Base-by-base conservation (phyloP, 768 basidiomycete species). In the Hebeloma cylindrosporum region DNA sequence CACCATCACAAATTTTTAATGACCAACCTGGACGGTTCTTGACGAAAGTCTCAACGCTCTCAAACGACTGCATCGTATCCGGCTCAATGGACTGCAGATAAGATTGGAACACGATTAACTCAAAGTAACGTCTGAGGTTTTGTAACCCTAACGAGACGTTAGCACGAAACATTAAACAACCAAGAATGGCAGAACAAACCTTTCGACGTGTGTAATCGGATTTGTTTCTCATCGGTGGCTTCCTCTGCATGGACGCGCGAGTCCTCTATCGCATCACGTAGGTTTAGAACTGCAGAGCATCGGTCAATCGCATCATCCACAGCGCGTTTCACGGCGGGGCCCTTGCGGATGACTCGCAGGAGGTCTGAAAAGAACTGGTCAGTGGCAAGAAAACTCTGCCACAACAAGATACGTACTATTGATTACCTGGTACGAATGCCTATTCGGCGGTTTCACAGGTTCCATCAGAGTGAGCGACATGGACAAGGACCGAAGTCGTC, bases 251-350 rank as follows among this genome's bases (percentile, higher is more conserved):
- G 68, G n/a, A 78, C 64, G 17, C 92, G 80, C 2, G 83, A 75
- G 17, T 88, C 82, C 55, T 98, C 95, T 33, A 99, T 95, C 0
- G 87, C 77, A 47, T 95, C 88, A 25, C 92, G 80, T 10, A 97
- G 66, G 60, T 98, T 93, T 63, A 83, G 80, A 3, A 93, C 83
- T 11, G 83, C 74, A 11, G 83, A 79, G 58, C 92, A 95, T 46
- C 81, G 84, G 56, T 95, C 93, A 52, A 97, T 85, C 9, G 88
- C 87, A 47, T 85, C 83, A 57, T 96, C 93, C 5, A 96, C 93
- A 2, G 75, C 77, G 48, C 74, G 77, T 67, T 98, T 99, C 22
- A 97, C 89, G 10, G 80, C 77, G 16, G 86, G 79, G 0, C 96
- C 94, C 60, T 85, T 86, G 34, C 93, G 80, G 38, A 95, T 78